These are phyloP conservation scores for Plasmopara halstedii DNA, from an alignment of 352 stramenopile genomes.

Conservation along the genomic window DNA sequence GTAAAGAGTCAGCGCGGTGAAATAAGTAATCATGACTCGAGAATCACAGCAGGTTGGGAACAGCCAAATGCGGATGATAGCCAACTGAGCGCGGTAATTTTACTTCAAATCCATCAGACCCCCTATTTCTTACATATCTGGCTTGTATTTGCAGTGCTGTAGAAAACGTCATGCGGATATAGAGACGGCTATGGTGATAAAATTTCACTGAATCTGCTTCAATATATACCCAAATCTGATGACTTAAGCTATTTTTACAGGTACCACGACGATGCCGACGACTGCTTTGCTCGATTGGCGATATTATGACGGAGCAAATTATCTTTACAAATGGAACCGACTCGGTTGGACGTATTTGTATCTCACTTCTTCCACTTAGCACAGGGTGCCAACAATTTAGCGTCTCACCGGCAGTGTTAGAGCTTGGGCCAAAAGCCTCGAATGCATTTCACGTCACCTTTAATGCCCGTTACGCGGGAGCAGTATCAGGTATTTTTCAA, in stretches of 20 bases:
- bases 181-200: conserved; percentile 22
- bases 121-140: conserved; percentile 2
- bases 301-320: conserved; percentile 66
- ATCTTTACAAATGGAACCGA: conserved; percentile 67
- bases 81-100: conserved; percentile 13
- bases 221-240: not conserved
- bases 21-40: conserved; percentile 2
- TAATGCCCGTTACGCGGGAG: conserved; percentile 40
- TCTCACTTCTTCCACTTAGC: conserved; percentile 73
- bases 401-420: conserved; percentile 64
- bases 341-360: conserved; percentile 54
- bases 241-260: conserved; percentile 15
- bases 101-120: not conserved
- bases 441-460: conserved; percentile 69
- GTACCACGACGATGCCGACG: conserved; percentile 53
- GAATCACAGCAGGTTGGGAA: conserved; percentile 1
- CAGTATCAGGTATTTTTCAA: conserved; percentile 79
- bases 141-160: conserved; percentile 8
- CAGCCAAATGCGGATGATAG: conserved; percentile 5
- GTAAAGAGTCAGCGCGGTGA: conserved; percentile 1
- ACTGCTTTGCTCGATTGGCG: conserved; percentile 60
- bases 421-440: conserved; percentile 49
- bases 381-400: conserved; percentile 80
- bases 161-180: conserved; percentile 19
- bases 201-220: not conserved